phyloP scores from a whole-genome alignment of 352 stramenopile species.

The Plasmopara viticola region DNA sequence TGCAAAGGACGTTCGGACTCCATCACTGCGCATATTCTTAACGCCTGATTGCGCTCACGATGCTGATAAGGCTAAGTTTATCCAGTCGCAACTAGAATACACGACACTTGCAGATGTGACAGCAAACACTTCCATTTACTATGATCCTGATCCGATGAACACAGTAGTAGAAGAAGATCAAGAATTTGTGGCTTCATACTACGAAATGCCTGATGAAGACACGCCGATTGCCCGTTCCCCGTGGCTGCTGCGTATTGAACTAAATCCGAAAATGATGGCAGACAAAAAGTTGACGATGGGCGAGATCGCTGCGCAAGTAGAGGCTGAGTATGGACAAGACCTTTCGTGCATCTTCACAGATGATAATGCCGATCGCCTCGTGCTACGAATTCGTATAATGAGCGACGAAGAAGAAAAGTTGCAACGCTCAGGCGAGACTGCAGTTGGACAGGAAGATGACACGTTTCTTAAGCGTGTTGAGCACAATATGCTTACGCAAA shows the following conservation, averaged over 20 bases:
- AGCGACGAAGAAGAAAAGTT: slow-evolving; percentile 90
- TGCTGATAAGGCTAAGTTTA: slow-evolving; percentile 83
- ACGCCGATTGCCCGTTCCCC: slow-evolving; percentile 91
- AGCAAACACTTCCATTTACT: slow-evolving; percentile 97
- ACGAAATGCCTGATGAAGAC: slow-evolving; percentile 96
- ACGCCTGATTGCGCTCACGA: slow-evolving; percentile 85
- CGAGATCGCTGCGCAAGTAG: slow-evolving; percentile 94
- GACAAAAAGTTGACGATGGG: slow-evolving; percentile 97
- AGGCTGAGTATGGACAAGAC: slow-evolving; percentile 92
- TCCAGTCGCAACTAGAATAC: slow-evolving; percentile 95
- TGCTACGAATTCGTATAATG: slow-evolving; percentile 96
- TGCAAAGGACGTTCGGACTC: slow-evolving; percentile 96
- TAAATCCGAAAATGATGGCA: slow-evolving; percentile 96
- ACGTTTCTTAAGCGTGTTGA: slow-evolving; percentile 97
- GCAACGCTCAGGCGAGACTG: slow-evolving; percentile 72
- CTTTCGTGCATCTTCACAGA: slow-evolving; percentile 97
- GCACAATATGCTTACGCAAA: slow-evolving; percentile 95
- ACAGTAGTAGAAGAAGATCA: slow-evolving; percentile 95
- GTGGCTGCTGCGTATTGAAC: slow-evolving; percentile 98
- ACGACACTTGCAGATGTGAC: slow-evolving; percentile 96
- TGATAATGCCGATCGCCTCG: slow-evolving; percentile 97
- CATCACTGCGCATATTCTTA: slow-evolving; percentile 94
- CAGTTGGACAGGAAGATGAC: slow-evolving; percentile 88
- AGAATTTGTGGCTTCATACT: slow-evolving; percentile 97
- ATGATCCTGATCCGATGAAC: slow-evolving; percentile 97